These are phyloP conservation scores for Scutellaria minor DNA, from an alignment of 257 asterid species.

Conservation along the genomic window DNA sequence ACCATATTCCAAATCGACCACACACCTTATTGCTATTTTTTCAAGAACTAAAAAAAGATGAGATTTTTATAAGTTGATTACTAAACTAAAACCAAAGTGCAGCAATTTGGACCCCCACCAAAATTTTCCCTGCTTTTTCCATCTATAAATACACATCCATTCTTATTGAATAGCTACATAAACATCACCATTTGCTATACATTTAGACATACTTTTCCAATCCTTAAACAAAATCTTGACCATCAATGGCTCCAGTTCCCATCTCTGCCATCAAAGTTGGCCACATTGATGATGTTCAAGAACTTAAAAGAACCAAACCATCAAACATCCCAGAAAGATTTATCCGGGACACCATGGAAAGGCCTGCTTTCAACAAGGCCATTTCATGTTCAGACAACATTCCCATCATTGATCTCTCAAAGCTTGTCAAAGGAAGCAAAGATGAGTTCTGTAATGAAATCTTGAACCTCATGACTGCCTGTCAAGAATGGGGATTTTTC, in stretches of 20 bases:
- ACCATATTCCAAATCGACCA: too few species aligned
- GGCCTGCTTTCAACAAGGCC: conserved; percentile 51
- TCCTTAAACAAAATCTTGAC: neutral
- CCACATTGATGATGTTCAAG: conserved; percentile 94
- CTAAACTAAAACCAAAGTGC: conserved; percentile 37
- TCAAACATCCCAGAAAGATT: conserved; percentile 76
- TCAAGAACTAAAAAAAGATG: too few species aligned
- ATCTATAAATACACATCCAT: conserved; percentile 57
- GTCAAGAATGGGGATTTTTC: conserved; percentile 94
- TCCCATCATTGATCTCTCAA: conserved; percentile 81
- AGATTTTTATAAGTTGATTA: too few species aligned
- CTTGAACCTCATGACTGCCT: conserved; percentile 61
- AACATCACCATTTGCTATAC: conserved; percentile 31
- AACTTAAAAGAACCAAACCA: conserved; percentile 56
- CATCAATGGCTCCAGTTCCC: conserved; percentile 67
- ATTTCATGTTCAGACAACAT: conserved; percentile 43
- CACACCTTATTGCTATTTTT: too few species aligned
- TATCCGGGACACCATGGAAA: conserved; percentile 63
- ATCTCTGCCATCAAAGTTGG: conserved; percentile 66
- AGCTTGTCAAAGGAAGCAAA: conserved; percentile 51
- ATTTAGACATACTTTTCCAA: neutral
- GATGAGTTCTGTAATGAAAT: conserved; percentile 63
- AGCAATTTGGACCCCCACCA: conserved; percentile 30
- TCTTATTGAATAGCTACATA: conserved; percentile 32
- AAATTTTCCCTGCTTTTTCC: conserved; percentile 14